phyloP scores from a whole-genome alignment of 2,329 filamentous ascomycete genomes.

The Botrytis cinerea region DNA sequence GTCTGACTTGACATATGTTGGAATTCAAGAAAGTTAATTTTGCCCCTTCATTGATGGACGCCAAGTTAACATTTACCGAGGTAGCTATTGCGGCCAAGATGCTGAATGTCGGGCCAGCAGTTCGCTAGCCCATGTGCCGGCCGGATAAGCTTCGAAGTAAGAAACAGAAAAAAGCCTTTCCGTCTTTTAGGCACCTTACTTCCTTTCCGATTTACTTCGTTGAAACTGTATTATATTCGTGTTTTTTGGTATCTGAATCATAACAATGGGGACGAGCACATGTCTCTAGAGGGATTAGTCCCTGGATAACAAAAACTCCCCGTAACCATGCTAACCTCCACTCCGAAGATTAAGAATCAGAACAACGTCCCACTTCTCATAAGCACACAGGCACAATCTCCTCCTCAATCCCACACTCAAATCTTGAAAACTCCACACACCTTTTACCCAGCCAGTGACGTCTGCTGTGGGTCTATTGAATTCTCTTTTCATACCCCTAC shows the following conservation, averaged over 20 bases:
- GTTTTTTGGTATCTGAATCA: not conserved
- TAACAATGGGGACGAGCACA: not conserved
- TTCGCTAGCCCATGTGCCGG: constrained; percentile 2
- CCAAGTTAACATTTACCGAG: not conserved
- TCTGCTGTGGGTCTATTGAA: constrained; percentile 17
- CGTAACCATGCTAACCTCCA: not conserved
- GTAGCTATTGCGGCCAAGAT: not conserved
- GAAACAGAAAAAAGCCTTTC: not conserved
- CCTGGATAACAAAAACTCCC: not conserved
- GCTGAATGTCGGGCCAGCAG: not conserved
- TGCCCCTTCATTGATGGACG: not conserved
- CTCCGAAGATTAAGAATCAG: constrained; percentile 1
- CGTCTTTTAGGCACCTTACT: not conserved
- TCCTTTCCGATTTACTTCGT: not conserved
- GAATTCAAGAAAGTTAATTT: not conserved
- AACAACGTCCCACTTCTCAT: not conserved
- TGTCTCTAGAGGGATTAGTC: not conserved
- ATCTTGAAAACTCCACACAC: constrained; percentile 7
- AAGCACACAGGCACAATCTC: not conserved
- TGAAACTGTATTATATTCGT: not conserved
- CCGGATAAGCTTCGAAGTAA: not conserved
- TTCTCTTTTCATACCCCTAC: constrained; percentile 10
- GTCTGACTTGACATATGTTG: constrained; percentile 11
- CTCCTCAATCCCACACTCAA: constrained; percentile 13
- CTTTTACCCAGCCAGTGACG: constrained; percentile 15